Percentiles rank a stretch among this genome's conserved stretches.
phyloP scores from a whole-genome alignment of 2,329 filamentous ascomycete genomes.

The Calonectria pseudoturangicola region DNA sequence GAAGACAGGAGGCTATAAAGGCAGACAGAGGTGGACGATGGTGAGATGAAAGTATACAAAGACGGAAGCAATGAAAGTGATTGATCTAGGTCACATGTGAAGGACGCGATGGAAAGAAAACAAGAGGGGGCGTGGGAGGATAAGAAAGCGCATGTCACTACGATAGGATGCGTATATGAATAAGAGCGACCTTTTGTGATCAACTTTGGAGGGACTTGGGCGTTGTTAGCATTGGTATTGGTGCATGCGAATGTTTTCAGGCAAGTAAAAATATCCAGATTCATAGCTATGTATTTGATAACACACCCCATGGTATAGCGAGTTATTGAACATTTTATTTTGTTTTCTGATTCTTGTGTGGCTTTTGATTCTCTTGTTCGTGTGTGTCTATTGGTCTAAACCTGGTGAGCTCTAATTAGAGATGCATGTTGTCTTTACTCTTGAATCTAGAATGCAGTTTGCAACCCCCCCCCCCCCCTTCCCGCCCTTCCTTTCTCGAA shows the following conservation, averaged over 20 bases:
- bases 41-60: constrained; percentile 13
- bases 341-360: neutral
- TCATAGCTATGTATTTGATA: constrained; percentile 4
- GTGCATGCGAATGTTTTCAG: constrained; percentile 18
- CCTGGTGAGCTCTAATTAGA: constrained; percentile 18
- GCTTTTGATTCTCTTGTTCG: neutral
- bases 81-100: constrained; percentile 38
- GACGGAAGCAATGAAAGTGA: constrained; percentile 27
- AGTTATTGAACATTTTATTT: constrained; percentile 12
- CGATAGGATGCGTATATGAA: constrained; percentile 51
- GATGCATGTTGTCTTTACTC: neutral
- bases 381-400: constrained; percentile 12
- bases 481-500: neutral
- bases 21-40: constrained; percentile 2
- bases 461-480: constrained; percentile 11
- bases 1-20: constrained; percentile 21
- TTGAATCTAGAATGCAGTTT: constrained; percentile 10
- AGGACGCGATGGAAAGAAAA: constrained; percentile 22
- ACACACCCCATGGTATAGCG: constrained; percentile 1
- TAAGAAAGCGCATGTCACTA: constrained; percentile 41
- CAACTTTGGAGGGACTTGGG: constrained; percentile 10
- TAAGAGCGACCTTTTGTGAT: constrained; percentile 50
- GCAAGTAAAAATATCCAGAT: constrained; percentile 20
- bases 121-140: constrained; percentile 15
- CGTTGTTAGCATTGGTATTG: constrained; percentile 17